Base-by-base conservation (phyloP, 495 filamentous ascomycete species). In the Oidiodendron maius region DNA sequence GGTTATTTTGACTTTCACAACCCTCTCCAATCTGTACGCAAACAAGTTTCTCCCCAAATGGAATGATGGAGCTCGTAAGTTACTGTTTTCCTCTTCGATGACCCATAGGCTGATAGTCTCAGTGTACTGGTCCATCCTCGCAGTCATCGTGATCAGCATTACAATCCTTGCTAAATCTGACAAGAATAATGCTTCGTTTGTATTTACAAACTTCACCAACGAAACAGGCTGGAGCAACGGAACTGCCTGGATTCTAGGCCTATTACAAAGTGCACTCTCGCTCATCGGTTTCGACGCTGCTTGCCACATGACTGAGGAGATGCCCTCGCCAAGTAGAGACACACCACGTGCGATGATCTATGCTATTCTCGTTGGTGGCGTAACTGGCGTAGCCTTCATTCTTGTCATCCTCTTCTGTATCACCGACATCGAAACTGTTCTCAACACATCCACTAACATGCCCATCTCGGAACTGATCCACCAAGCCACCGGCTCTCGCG, bases 391-490 rank as follows among this genome's bases (percentile, higher is more conserved):
- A 17, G 56, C 48, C 6, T 67, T 67, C 41, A 62, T 65, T 13
- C 47, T 65, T 0, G 64, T 64, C 18, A 61, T 65, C 15, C 46
- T 67, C n/a, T 64, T 64, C 55, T 64, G 56, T 28, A 50, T 67
- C 35, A 57, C 55, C 9, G 62, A 67, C 32, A 51, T 55, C 2
- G 3, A 61, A 58, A 6, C 53, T 67, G 13, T 44, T 66, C 13
- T 63, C 50, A 32, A 65, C n/a, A n/a, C 66, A 2, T 50, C 63
- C 16, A 62, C 63, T n/a, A 63, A 62, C 13, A 72, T 74, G 58
- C 67, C 69, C 13, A 65, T 77, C 48, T 58, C 69, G 34, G 63
- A 74, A 50, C 51, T 76, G 42, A 65, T 66, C 17, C 51, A 64
- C 24, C 62, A 66, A 41, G 58, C 53, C 0, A 66, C 64, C 1